phyloP scores from a whole-genome alignment of 352 stramenopile genomes.

The Pythium grandisporangium region DNA sequence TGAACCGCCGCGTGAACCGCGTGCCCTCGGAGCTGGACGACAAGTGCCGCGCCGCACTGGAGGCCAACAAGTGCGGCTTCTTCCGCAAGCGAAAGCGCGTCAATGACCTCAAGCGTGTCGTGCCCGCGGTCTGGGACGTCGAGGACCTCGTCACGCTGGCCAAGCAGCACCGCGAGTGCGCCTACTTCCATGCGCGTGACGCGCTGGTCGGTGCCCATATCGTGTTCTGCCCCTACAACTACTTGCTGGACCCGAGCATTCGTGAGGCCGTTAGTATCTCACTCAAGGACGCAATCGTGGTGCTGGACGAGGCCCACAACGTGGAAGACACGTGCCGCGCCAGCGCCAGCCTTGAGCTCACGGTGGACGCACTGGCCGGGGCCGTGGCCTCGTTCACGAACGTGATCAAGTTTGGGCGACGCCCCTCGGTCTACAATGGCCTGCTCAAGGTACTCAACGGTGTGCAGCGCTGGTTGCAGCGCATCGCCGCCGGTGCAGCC shows the following conservation, averaged over 20 bases:
- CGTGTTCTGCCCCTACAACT: conserved; percentile 87
- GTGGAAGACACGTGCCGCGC: conserved; percentile 81
- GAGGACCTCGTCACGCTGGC: conserved; percentile 68
- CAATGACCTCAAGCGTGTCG: conserved; percentile 34
- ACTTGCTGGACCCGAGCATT: conserved; percentile 73
- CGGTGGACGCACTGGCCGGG: conserved; percentile 24
- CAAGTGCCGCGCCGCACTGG: conserved; percentile 53
- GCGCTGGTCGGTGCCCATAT: conserved; percentile 53
- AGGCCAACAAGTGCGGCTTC: conserved; percentile 44
- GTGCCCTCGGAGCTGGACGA: conserved; percentile 58
- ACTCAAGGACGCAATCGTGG: conserved; percentile 67
- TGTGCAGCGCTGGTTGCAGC: conserved; percentile 44
- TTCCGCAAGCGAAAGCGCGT: conserved; percentile 42
- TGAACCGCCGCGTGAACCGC: conserved; percentile 64
- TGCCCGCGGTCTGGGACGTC: conserved; percentile 75
- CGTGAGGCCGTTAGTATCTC: conserved; percentile 55
- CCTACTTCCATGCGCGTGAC: conserved; percentile 60
- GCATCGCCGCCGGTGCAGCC: conserved; percentile 26
- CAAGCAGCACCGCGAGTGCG: conserved; percentile 72
- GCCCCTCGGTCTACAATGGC: conserved; percentile 24
- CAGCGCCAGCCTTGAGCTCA: conserved; percentile 70
- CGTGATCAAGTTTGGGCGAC: conserved; percentile 56
- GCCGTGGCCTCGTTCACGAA: conserved; percentile 51
- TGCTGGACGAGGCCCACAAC: conserved; percentile 85
- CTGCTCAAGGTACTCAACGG: conserved; percentile 64